phyloP scores from a whole-genome alignment of 2,329 filamentous ascomycete species.

The Apiospora hydei region DNA sequence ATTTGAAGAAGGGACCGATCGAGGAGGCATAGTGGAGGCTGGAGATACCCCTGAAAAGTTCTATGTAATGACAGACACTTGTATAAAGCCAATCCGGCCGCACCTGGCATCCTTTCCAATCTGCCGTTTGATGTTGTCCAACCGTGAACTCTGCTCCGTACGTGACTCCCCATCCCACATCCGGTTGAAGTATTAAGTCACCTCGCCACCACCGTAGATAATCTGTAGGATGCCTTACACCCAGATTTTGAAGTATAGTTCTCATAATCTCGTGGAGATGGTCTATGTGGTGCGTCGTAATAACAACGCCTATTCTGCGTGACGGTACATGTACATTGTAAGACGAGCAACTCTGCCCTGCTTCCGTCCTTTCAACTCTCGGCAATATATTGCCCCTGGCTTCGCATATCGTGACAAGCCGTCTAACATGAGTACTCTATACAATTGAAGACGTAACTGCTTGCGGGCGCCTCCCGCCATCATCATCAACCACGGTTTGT shows the following conservation, averaged over 20 bases:
- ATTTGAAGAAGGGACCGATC: slow-evolving; percentile 63
- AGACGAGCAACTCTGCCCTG: background rate
- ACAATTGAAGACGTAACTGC: background rate
- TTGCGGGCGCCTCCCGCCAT: background rate
- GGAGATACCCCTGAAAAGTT: slow-evolving; percentile 20
- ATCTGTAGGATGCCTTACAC: too few species aligned
- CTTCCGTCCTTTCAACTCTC: background rate
- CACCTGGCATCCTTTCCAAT: background rate
- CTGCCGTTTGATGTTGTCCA: background rate
- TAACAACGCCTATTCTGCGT: background rate
- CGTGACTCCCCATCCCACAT: background rate
- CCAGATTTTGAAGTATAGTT: background rate
- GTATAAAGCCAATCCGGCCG: background rate
- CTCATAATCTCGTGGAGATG: slow-evolving; percentile 18
- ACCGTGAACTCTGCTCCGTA: background rate
- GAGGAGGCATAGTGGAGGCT: slow-evolving; percentile 55
- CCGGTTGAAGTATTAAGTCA: background rate
- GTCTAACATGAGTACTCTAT: slow-evolving; percentile 21
- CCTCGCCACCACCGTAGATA: too few species aligned
- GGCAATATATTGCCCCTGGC: slow-evolving; percentile 1
- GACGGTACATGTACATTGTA: slow-evolving; percentile 7
- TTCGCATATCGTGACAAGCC: background rate
- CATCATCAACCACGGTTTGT: background rate
- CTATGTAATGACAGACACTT: slow-evolving; percentile 14
- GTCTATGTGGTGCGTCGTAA: background rate